phyloP scores from a whole-genome alignment of 2,329 filamentous ascomycete genomes.

The Fusarium metavorans region DNA sequence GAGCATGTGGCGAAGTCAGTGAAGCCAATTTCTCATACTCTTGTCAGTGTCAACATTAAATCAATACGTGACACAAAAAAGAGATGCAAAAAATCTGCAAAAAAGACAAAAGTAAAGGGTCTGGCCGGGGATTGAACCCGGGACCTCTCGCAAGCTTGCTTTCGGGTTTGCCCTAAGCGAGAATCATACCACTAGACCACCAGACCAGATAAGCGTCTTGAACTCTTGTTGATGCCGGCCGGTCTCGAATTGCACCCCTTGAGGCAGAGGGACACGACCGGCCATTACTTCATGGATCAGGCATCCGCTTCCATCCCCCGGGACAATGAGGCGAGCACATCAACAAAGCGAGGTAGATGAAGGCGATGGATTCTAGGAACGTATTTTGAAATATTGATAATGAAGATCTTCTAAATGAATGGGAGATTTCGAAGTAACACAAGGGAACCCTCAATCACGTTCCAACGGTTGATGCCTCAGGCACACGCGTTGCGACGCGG shows the following conservation, averaged over 20 bases:
- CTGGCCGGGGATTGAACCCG: conserved; percentile 61
- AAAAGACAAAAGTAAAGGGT: conserved; percentile 53
- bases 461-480: neutral
- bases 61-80: neutral
- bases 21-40: neutral
- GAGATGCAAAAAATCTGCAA: neutral
- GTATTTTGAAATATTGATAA: neutral
- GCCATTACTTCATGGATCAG: neutral
- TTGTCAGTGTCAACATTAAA: neutral
- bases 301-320: neutral
- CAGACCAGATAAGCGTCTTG: conserved; percentile 48
- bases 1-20: neutral
- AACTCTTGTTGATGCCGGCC: neutral
- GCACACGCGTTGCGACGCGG: neutral
- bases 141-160: conserved; percentile 58
- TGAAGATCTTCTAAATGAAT: neutral
- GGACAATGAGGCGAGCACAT: neutral
- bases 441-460: neutral
- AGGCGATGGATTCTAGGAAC: neutral
- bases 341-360: neutral
- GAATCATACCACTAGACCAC: conserved; percentile 77
- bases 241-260: neutral
- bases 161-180: conserved; percentile 70
- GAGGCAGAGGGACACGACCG: neutral
- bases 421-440: neutral